Base-by-base conservation (phyloP, 164 flowering plant species). In the Berberis thunbergii region DNA sequence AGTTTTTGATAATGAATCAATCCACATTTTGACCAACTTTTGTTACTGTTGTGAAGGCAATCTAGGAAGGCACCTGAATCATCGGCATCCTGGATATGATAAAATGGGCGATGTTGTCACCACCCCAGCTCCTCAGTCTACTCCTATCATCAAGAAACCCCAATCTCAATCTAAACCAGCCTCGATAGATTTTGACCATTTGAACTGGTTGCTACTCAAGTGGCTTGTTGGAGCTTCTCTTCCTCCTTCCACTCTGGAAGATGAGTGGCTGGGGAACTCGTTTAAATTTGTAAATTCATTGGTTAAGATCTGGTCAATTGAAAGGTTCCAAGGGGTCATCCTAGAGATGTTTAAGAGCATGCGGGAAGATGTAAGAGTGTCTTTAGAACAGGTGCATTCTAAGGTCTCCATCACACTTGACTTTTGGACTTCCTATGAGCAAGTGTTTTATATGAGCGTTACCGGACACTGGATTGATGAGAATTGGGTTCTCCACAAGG, bases 51-150 rank as follows among this genome's bases (percentile, higher is more conserved):
- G 39, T 79, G 77, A 75, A 93, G 98, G 98, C 10, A 93, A 93
- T 79, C 74, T 93, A 80, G 98, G 98, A 65, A 85, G 97, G 69
- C 98, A 93, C 74, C 94, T 93, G 38, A 82, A 78, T 73, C 87
- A 84, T 73, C 89, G 96, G 41, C 98, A 93, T 80, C 95, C 97
- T 53, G 98, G 95, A 63, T 93, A 93, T 76, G 96, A 93, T 68
- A 79, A 80, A 66, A 49, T 81, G 40, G 81, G 78, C 49, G 82
- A 78, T 64, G 60, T 64, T 64, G 64, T 75, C 63, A 60, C 70
- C 49, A 76, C 8, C 61, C 65, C 85, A 55, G 62, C 79, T 40
- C 72, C 81, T 48, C 86, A 74, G 65, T 64, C 78, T 0, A 63
- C 57, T 4, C 60, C 72, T 65, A 69, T 70, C 57, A 62, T 66